These are phyloP conservation scores for Fabrea salina DNA, from an alignment of 169 alveolate species.

Conservation along the genomic window DNA sequence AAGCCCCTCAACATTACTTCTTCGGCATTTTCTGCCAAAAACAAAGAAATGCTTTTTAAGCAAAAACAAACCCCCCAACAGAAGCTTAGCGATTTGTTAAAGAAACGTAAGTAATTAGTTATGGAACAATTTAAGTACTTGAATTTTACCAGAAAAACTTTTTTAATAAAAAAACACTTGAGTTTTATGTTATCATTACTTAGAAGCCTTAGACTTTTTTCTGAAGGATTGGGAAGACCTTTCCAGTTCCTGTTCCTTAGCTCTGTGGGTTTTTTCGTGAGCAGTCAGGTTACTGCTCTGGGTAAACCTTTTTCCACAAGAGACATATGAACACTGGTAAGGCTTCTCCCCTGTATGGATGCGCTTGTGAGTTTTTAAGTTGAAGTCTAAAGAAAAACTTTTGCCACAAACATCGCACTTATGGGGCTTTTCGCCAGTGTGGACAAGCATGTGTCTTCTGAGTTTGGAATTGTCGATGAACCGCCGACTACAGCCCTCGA, in stretches of 20 bases:
- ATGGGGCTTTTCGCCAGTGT: constrained; percentile 64
- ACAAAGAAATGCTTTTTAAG: constrained; percentile 17
- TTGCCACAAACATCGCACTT: constrained; percentile 76
- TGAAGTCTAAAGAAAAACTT: constrained; percentile 75
- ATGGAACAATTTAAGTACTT: no score
- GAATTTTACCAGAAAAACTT: no score
- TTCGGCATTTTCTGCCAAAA: constrained; percentile 52
- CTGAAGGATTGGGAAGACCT: no score
- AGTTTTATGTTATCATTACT: no score
- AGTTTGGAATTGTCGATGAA: constrained; percentile 76
- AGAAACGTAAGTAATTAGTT: no score
- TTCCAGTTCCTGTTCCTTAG: constrained; percentile 32
- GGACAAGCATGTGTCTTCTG: constrained; percentile 78
- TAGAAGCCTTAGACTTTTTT: no score
- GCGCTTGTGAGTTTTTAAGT: constrained; percentile 72
- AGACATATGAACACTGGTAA: constrained; percentile 66
- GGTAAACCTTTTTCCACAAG: constrained; percentile 76
- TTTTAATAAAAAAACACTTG: no score
- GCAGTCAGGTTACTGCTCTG: constrained; percentile 77
- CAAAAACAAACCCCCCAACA: no score
- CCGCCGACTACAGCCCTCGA: constrained; percentile 75
- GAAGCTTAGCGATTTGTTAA: no score
- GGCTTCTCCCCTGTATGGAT: constrained; percentile 86
- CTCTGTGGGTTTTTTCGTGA: constrained; percentile 73
- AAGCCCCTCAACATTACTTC: constrained; percentile 56